Evolutionary conservation across 2,329 filamentous ascomycete species (phyloP), one percentile per base, ranked within the genome.

Genomic region (Trichoderma guizhouense): DNA sequence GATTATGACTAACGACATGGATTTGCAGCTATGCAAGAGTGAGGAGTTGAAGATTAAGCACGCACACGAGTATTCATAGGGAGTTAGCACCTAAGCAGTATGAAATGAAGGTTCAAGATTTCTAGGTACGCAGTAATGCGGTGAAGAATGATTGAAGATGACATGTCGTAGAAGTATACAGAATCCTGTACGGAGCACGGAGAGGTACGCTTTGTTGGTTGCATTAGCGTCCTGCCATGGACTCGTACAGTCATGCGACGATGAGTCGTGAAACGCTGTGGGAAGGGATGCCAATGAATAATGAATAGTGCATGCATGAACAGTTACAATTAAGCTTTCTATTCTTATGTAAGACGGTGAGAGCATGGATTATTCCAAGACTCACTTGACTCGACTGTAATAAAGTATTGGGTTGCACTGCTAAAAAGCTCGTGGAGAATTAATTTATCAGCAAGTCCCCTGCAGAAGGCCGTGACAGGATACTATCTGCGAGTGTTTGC

Each of bases 1-100:
- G n/a, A 9, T 6, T 43, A n/a, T 28, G 32, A 34, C 15, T 12
- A 7, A 43, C 36, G 12, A 53, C 30, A 43, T 21, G 14, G 15
- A n/a, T 43, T 67, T 36, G 9, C 47, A 53, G 36, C 28, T 51
- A 7, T 53, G 28, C 39, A 28, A 28, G 53, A 51, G 28, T 34
- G 34, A 53, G 21, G 14, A 43, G n/a, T 30, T 43, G 32, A 57
- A 34, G 8, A 28, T 24, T 4, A 61, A 36, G 39, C 55, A 34
- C 26, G 30, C 55, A 34, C 36, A 47, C 7, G 14, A 69, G 39
- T 62, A 69, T 69, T 2, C 36, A 36, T 69, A 69, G 21, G 28
- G 4, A 69, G 39, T 51, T 53, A 62, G 36, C 28, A 69, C 55
- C 66, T 62, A 69, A 24, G n/a, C 36, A 69, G 21, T 62, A 62